phyloP scores from a whole-genome alignment of 805 yeast genomes.

The Yarrowia alimentaria region DNA sequence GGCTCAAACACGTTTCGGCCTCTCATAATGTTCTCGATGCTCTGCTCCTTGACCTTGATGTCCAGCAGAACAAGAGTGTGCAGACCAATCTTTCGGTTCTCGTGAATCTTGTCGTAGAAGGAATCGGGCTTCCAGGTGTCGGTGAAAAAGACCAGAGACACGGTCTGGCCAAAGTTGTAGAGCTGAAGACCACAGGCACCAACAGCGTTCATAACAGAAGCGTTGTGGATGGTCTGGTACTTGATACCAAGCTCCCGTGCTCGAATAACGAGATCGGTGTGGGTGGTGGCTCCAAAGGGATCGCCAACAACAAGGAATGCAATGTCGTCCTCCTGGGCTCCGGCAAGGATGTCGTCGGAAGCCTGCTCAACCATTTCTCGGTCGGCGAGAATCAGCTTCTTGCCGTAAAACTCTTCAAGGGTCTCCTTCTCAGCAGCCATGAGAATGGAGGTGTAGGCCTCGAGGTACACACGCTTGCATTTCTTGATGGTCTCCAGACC shows the following conservation, averaged over 20 bases:
- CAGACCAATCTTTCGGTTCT: slow-evolving; percentile 84
- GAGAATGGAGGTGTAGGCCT: slow-evolving; percentile 90
- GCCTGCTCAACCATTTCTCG: slow-evolving; percentile 92
- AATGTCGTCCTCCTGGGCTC: slow-evolving; percentile 76
- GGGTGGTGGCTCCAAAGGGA: slow-evolving; percentile 97
- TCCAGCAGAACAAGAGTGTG: slow-evolving; percentile 87
- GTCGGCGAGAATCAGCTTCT: slow-evolving; percentile 83
- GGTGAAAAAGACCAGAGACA: slow-evolving; percentile 93
- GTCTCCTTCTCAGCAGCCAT: slow-evolving; percentile 84
- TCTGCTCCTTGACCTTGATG: slow-evolving; percentile 95
- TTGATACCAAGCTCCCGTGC: slow-evolving; percentile 81
- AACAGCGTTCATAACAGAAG: slow-evolving; percentile 96
- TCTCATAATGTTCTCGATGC: slow-evolving; percentile 88
- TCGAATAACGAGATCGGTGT: slow-evolving; percentile 86
- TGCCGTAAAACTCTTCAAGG: slow-evolving; percentile 80
- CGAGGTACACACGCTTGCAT: slow-evolving; percentile 89
- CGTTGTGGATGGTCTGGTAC: slow-evolving; percentile 86
- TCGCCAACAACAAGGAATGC: slow-evolving; percentile 97
- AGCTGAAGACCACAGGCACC: slow-evolving; percentile 97
- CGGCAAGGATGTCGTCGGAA: slow-evolving; percentile 74
- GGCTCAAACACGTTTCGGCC: slow-evolving; percentile 93
- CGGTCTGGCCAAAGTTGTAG: slow-evolving; percentile 94
- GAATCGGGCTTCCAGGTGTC: slow-evolving; percentile 96
- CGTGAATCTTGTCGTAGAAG: slow-evolving; percentile 84
- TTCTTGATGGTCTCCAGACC: slow-evolving; percentile 81